phyloP scores from a whole-genome alignment of 2,329 filamentous ascomycete genomes.

The Myriangium duriaei region DNA sequence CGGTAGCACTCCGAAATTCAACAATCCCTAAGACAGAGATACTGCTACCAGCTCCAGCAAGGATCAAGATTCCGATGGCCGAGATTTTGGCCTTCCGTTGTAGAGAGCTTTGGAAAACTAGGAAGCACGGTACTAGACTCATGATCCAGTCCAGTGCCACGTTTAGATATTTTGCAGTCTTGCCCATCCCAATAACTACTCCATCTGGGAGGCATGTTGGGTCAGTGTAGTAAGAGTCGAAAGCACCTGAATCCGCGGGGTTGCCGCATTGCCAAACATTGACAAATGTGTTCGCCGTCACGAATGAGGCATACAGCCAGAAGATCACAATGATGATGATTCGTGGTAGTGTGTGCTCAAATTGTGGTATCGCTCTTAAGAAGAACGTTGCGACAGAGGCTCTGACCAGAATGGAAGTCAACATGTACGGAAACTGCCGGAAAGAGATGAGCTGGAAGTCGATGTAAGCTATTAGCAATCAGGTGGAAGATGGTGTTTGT shows the following conservation, averaged over 20 bases:
- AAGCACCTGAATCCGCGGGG: neutral
- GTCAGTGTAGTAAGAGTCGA: neutral
- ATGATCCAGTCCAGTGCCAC: slow-evolving; percentile 20
- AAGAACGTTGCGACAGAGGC: slow-evolving; percentile 8
- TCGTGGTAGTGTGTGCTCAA: slow-evolving; percentile 2
- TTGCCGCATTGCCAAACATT: slow-evolving; percentile 8
- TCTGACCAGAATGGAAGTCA: slow-evolving; percentile 3
- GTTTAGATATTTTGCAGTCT: neutral
- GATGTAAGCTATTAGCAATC: neutral
- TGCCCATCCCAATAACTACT: neutral
- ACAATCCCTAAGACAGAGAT: neutral
- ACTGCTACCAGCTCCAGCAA: slow-evolving; percentile 22
- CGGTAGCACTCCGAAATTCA: no score
- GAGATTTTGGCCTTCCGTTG: slow-evolving; percentile 28
- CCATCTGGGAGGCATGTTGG: neutral
- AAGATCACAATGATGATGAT: slow-evolving; percentile 6
- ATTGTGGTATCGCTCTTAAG: slow-evolving; percentile 3
- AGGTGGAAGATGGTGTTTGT: no score
- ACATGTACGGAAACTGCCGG: neutral
- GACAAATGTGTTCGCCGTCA: slow-evolving; percentile 2
- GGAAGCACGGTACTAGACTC: slow-evolving; percentile 26
- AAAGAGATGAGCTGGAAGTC: neutral
- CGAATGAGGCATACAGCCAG: slow-evolving; percentile 2
- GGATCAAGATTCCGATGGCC: slow-evolving; percentile 24
- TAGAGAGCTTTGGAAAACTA: slow-evolving; percentile 30